phyloP scores from a whole-genome alignment of 2,329 filamentous ascomycete genomes.

The Claviceps maximensis region DNA sequence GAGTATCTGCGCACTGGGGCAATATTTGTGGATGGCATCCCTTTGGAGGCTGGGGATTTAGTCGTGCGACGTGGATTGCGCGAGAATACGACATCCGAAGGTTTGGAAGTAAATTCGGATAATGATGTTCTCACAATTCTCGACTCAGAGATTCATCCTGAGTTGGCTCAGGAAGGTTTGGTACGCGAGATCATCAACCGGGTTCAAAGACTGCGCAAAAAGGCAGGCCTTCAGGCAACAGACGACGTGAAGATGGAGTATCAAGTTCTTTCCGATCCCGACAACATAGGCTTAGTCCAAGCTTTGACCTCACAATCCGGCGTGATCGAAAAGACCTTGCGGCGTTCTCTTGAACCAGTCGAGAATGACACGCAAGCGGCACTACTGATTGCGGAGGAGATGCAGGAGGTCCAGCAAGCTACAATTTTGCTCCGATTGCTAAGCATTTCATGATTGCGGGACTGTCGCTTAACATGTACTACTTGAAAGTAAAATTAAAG shows the following conservation, averaged over 20 bases:
- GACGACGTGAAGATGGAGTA: constrained; percentile 97
- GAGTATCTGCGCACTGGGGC: constrained; percentile 59
- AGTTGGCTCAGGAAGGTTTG: constrained; percentile 77
- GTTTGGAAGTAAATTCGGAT: constrained; percentile 77
- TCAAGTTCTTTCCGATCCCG: constrained; percentile 63
- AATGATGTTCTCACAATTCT: constrained; percentile 83
- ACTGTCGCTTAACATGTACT: neutral
- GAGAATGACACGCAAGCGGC: constrained; percentile 12
- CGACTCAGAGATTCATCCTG: constrained; percentile 69
- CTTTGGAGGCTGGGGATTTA: constrained; percentile 69
- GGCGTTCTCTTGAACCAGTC: constrained; percentile 54
- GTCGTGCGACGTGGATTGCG: constrained; percentile 63
- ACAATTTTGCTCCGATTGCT: constrained; percentile 65
- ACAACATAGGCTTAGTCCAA: constrained; percentile 56
- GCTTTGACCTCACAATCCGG: constrained; percentile 56
- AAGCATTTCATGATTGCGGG: constrained; percentile 45
- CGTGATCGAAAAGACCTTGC: constrained; percentile 63
- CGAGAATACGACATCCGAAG: constrained; percentile 55
- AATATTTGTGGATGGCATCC: constrained; percentile 76
- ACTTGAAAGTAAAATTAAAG: neutral
- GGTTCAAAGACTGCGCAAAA: constrained; percentile 86
- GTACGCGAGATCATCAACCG: constrained; percentile 88
- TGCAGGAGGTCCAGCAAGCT: constrained; percentile 75
- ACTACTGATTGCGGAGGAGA: constrained; percentile 60
- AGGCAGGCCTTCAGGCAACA: constrained; percentile 77